Evolutionary conservation across 148 eudicot species (phyloP), one percentile per base, ranked within the genome.

Genomic region (Salicornia ramosissima): DNA sequence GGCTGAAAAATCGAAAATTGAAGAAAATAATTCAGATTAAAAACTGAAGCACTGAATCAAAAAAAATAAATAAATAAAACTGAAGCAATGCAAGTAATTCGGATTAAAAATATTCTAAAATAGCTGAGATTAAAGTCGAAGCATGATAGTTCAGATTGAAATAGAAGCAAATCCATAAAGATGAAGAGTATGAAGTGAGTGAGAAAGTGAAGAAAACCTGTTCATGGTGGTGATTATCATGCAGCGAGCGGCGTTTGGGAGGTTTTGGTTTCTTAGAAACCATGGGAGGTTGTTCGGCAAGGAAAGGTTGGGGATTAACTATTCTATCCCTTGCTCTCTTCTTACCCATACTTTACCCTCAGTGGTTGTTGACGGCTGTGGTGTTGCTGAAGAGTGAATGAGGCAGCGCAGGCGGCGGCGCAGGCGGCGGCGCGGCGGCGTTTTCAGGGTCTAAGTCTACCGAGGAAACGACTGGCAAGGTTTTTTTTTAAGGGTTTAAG

Each of bases 311-410:
- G 0, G 90, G 95, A 72, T 91, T 91, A 21, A 77, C 79, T 11
- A 29, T 58, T 25, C 78, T 65, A 5, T 80, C 80, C 66, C 91
- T 53, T 53, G 70, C 61, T 24, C 86, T 78, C 68, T 85, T 87
- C 77, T 83, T 90, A 79, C 82, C 83, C 90, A 76, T n/a, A n/a
- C n/a, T n/a, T n/a, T n/a, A n/a, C n/a, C n/a, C n/a, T 83, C 8
- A 8, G 5, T 36, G 40, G 40, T 36, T 4, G 40, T 36, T 36
- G 40, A 36, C 40, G 40, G 40, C 40, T 36, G 40, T 36, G 8
- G 40, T 3, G 40, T 36, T 36, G 40, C 40, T n/a, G n/a, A n/a
- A n/a, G n/a, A n/a, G n/a, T n/a, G n/a, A n/a, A n/a, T n/a, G n/a
- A n/a, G n/a, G n/a, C n/a, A n/a, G n/a, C n/a, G n/a, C n/a, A n/a